phyloP scores from a whole-genome alignment of 2,329 filamentous ascomycete species.

The Colletotrichum musae region DNA sequence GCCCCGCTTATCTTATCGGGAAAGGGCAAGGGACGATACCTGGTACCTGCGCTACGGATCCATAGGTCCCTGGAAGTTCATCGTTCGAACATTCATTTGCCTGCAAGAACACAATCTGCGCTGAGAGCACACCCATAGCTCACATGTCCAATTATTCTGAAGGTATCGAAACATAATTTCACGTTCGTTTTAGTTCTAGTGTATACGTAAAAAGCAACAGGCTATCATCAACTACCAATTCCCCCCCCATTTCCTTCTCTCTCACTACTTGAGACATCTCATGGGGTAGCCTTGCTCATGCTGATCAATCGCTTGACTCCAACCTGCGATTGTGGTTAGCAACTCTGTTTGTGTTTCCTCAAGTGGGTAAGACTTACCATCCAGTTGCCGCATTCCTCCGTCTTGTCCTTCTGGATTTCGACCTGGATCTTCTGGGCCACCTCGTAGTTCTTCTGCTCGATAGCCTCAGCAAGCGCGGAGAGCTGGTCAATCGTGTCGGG shows the following conservation, averaged over 20 bases:
- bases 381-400: conserved; percentile 87
- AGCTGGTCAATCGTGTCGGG: conserved; percentile 81
- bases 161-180: conserved; percentile 20
- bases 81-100: neutral
- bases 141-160: too few relatives aligned
- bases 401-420: conserved; percentile 82
- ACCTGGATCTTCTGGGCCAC: conserved; percentile 78
- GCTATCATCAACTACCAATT: conserved; percentile 36
- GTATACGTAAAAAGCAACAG: conserved; percentile 38
- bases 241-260: conserved; percentile 2
- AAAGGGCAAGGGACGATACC: neutral
- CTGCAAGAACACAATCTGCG: too few relatives aligned
- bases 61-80: neutral
- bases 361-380: conserved; percentile 74
- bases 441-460: conserved; percentile 79
- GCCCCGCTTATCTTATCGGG: conserved; percentile 41
- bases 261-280: conserved; percentile 40
- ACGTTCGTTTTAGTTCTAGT: conserved; percentile 35
- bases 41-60: too few relatives aligned
- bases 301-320: conserved; percentile 83
- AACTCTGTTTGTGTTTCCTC: conserved; percentile 9
- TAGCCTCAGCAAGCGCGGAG: conserved; percentile 73
- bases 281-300: conserved; percentile 84
- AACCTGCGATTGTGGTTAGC: conserved; percentile 68
- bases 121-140: too few relatives aligned